Percentiles rank a stretch among this genome's conserved stretches.
phyloP scores from a whole-genome alignment of 2,329 filamentous ascomycete genomes.

The Ascochyta rabiei region DNA sequence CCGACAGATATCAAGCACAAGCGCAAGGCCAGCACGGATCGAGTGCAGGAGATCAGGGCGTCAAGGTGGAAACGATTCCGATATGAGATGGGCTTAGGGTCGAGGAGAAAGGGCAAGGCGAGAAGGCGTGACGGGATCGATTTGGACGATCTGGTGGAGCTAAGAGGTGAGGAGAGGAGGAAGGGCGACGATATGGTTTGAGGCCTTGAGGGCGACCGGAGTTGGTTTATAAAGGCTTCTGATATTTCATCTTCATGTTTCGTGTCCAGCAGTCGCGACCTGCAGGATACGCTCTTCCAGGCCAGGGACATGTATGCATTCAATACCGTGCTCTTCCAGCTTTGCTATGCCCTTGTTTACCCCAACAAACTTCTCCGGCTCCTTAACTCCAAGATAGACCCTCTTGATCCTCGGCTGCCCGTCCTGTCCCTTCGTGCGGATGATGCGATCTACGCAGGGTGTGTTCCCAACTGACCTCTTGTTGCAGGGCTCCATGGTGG shows the following conservation, averaged over 20 bases:
- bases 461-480: conserved; percentile 75
- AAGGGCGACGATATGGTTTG: not conserved
- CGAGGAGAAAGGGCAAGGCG: conserved; percentile 14
- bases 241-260: conserved; percentile 22
- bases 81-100: conserved; percentile 18
- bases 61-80: conserved; percentile 24
- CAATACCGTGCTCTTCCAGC: conserved; percentile 74
- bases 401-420: conserved; percentile 68
- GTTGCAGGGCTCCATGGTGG: conserved; percentile 88
- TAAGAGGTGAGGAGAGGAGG: conserved; percentile 77
- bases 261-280: conserved; percentile 84
- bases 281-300: conserved; percentile 80
- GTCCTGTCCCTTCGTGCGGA: conserved; percentile 54
- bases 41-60: conserved; percentile 14
- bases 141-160: conserved; percentile 61
- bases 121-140: conserved; percentile 2
- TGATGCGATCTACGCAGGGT: conserved; percentile 79
- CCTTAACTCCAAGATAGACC: conserved; percentile 86
- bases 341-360: conserved; percentile 76
- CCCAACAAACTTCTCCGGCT: conserved; percentile 88
- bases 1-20: not conserved
- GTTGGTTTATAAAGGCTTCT: not conserved
- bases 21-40: not conserved
- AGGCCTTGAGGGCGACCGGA: not conserved
- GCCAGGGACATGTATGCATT: conserved; percentile 74